These are phyloP conservation scores for Ascochyta pisi DNA, from an alignment of 2,329 filamentous ascomycete genomes.

Conservation along the genomic window DNA sequence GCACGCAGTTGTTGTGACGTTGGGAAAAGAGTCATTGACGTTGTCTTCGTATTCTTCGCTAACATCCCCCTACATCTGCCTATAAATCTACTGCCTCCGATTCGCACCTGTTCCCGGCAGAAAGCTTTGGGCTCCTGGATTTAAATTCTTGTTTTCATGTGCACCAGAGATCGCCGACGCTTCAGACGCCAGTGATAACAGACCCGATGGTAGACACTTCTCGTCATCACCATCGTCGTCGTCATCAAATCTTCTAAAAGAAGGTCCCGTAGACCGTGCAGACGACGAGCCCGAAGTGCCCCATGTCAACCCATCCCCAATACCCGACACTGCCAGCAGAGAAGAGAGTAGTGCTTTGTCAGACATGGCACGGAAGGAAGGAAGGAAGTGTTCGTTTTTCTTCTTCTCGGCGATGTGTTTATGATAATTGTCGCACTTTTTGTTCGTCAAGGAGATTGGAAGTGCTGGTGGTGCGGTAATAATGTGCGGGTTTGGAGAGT, in stretches of 20 bases:
- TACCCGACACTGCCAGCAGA: neutral
- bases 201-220: too few species aligned
- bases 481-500: too few species aligned
- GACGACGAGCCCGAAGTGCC: neutral
- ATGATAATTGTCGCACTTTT: too few species aligned
- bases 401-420: too few species aligned
- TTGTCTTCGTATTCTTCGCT: too few species aligned
- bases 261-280: neutral
- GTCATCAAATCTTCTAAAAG: neutral
- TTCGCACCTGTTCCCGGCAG: neutral
- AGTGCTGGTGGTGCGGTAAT: too few species aligned
- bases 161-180: neutral
- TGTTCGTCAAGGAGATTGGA: too few species aligned
- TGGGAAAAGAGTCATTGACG: neutral
- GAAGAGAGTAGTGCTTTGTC: neutral
- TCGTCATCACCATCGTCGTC: neutral
- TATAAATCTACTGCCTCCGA: neutral
- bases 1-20: neutral
- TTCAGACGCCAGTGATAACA: neutral
- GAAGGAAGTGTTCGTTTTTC: neutral
- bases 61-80: too few species aligned
- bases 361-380: too few species aligned
- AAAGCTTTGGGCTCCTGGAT: neutral
- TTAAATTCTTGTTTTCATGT: neutral
- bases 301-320: slow-evolving; percentile 1